A percentile compares a stretch with the other conserved stretches of the same genome.
Conservation (phyloP, 2,329 filamentous ascomycete genomes). For the Arthroderma sp. region DNA sequence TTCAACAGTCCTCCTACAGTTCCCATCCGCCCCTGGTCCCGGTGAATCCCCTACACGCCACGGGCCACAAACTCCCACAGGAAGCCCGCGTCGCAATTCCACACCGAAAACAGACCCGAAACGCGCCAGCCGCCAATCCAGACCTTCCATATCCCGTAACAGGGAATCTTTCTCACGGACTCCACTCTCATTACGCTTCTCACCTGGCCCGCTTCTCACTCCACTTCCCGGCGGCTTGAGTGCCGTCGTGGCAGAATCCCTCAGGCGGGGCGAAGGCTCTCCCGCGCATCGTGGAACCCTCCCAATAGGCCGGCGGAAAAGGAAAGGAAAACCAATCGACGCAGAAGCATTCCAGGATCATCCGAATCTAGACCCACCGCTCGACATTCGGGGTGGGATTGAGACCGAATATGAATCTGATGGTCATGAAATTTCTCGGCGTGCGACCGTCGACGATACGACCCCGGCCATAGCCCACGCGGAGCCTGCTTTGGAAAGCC, state of each 20-base stretch:
- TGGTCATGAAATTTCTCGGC: constrained; percentile 8
- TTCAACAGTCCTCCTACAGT: constrained; percentile 25
- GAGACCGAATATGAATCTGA: background rate
- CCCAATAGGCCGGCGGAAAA: constrained; percentile 3
- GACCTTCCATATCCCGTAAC: constrained; percentile 22
- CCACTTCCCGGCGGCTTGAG: constrained; percentile 45
- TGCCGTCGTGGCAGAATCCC: constrained; percentile 51
- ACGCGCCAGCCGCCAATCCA: constrained; percentile 12
- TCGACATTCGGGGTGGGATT: background rate
- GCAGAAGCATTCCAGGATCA: background rate
- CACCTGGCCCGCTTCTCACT: constrained; percentile 45
- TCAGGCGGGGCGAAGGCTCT: constrained; percentile 43
- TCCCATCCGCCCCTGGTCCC: constrained; percentile 26
- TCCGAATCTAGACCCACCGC: background rate
- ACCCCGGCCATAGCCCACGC: constrained; percentile 3
- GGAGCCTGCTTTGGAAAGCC: too few species aligned
- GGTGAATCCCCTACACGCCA: constrained; percentile 13
- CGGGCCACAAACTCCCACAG: constrained; percentile 10
- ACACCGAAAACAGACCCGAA: constrained; percentile 12
- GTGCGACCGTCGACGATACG: constrained; percentile 18
- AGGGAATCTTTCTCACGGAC: constrained; percentile 30
- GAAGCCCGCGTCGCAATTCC: constrained; percentile 8
- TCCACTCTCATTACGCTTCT: constrained; percentile 39
- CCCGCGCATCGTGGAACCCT: constrained; percentile 11
- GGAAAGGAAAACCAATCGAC: background rate